Percentiles rank a stretch among this genome's conserved stretches.
These are phyloP conservation scores for Avicennia marina DNA, from an alignment of 257 asterid species.

Conservation along the genomic window DNA sequence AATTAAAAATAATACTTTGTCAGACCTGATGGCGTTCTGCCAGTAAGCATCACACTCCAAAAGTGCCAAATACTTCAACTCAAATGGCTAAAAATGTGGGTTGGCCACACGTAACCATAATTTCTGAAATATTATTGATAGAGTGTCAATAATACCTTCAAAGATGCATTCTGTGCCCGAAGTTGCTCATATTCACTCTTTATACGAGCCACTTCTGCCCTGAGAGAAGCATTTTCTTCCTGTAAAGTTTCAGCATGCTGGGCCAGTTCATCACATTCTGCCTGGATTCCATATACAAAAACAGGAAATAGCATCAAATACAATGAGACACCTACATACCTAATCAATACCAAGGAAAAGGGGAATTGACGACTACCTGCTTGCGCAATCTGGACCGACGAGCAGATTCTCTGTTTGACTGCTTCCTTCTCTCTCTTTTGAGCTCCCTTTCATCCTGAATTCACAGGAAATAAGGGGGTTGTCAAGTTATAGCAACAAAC, in stretches of 20 bases:
- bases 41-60: no score
- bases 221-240: conserved; percentile 80
- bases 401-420: conserved; percentile 85
- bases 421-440: conserved; percentile 80
- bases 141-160: conserved; percentile 54
- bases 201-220: conserved; percentile 72
- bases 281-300: conserved; percentile 38
- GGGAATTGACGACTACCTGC: conserved; percentile 42
- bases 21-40: no score
- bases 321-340: neutral
- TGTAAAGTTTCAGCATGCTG: conserved; percentile 73
- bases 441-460: conserved; percentile 84
- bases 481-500: conserved; percentile 5
- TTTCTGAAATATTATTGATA: neutral
- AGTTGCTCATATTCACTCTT: conserved; percentile 72
- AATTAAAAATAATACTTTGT: no score
- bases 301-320: neutral
- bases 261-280: conserved; percentile 93
- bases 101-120: no score
- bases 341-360: neutral
- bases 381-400: conserved; percentile 83
- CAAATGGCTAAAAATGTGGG: no score
- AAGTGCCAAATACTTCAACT: neutral
- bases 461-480: conserved; percentile 14
- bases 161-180: conserved; percentile 70